Evolutionary conservation across 805 yeast genomes (phyloP), one percentile per base, ranked within the genome.

Genomic region (Yamadazyma akitaensis): DNA sequence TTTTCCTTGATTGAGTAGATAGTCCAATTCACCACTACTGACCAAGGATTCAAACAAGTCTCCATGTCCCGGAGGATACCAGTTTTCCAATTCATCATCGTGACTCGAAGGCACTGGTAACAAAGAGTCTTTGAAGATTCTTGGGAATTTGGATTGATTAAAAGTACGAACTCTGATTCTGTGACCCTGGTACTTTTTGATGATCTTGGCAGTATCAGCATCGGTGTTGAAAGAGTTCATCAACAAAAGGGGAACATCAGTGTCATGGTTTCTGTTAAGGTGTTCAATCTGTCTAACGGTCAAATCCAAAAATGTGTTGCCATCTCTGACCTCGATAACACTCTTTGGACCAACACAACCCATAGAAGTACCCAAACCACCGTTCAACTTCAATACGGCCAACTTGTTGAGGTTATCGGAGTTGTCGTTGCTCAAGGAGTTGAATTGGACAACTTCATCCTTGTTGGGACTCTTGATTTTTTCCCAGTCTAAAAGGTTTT

Each of bases 1-100:
- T 75, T 94, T 89, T 57, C 99, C 99, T 64, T 88, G 92, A 44
- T 84, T 88, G 53, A 94, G 76, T 54, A 94, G 79, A 51, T 85
- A 82, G 64, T 94, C 98, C 55, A 94, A 78, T 63, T 92, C 94
- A 50, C 99, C 99, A 11, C 96, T 84, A 48, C 88, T 81, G 50
- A 86, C 83, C 62, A 94, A 76, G 18, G 94, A 76, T 73, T 94
- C 99, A 57, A 91, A 94, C 67, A 94, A 74, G 72, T 94, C 99
- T 72, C 99, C 99, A 69, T 94, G 99, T 44, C 99, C 99, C n/a
- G 99, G 99, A 42, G 99, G 99, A 66, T 94, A 94, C 99, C 99
- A 94, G 48, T 87, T 76, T 60, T 88, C 92, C 57, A 87, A 77
- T 37, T 77, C 76, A 60, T 89, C 96, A 50, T 84, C 83, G 53